phyloP scores from a whole-genome alignment of 2,329 filamentous ascomycete species.

The Sclerotinia minor region DNA sequence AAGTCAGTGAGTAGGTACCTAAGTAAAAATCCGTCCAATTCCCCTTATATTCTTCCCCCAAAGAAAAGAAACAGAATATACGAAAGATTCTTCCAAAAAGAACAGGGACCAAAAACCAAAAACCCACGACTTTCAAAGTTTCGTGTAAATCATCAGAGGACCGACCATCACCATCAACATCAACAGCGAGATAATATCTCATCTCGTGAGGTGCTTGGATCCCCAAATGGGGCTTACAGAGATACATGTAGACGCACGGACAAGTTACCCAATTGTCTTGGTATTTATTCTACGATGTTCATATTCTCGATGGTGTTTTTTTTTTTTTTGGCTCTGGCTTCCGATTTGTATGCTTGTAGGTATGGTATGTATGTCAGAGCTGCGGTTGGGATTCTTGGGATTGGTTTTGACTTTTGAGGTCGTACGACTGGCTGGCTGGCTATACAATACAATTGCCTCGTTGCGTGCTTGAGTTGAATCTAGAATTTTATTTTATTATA shows the following conservation, averaged over 20 bases:
- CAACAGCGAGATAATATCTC: neutral
- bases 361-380: neutral
- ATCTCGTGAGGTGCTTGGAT: neutral
- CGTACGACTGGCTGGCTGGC: neutral
- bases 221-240: neutral
- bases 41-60: neutral
- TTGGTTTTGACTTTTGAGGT: neutral
- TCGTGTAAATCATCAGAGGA: neutral
- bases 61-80: neutral
- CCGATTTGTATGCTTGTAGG: slow-evolving; percentile 3
- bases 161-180: no score
- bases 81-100: neutral
- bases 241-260: neutral
- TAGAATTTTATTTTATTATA: neutral
- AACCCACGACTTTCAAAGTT: no score
- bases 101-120: no score
- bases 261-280: neutral
- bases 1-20: neutral
- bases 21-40: neutral
- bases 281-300: neutral
- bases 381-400: neutral
- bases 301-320: neutral
- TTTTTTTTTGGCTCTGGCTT: neutral
- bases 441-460: neutral
- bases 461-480: neutral